Base-by-base conservation (phyloP, 441 rosid species). In the Erodium texanum region DNA sequence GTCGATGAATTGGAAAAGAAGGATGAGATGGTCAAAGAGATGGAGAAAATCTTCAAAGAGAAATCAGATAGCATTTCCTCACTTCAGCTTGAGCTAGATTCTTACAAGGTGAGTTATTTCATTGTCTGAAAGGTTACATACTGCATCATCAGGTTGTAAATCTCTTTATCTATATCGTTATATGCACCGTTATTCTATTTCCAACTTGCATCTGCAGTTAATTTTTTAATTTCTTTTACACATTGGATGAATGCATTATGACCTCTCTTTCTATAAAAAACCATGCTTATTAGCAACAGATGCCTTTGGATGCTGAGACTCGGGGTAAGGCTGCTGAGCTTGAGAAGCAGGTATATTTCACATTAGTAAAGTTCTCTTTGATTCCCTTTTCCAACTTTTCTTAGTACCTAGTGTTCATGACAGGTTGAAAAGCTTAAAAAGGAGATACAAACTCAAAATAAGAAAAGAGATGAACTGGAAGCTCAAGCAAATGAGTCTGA, bases 291-390 rank as follows among this genome's bases (percentile, higher is more conserved):
- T 45, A 7, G 22, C 36, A 48, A 16, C 54, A 77, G 85, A 18
- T 52, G 16, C 71, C 62, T 65, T 65, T 68, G 70, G 72, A 38
- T 12, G 38, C 34, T 1, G 23, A 68, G 48, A 72, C 72, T 36
- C 77, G 77, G 0, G 70, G 61, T 74, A 38, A 54, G 62, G 48
- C 72, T 45, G 65, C 64, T 59, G 50, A 79, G 59, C 80, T 82
- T 69, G 74, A 76, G 71, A 80, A 76, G 62, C 79, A 82, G 82
- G 85, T 80, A 67, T 56, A 78, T 70, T 71, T 66, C 68, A 24
- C 70, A 2, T 58, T 32, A n/a, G 59, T 2, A 16, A 52, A 52
- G 22, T 18, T 52, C 22, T 16, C 59, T 1, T 3, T n/a, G 19
- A 2, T 52, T 52, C 22, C 9, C 7, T 52, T 52, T 52, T 52